These are phyloP conservation scores for Diaporthe sp. DNA, from an alignment of 2,329 filamentous ascomycete species.

Conservation along the genomic window DNA sequence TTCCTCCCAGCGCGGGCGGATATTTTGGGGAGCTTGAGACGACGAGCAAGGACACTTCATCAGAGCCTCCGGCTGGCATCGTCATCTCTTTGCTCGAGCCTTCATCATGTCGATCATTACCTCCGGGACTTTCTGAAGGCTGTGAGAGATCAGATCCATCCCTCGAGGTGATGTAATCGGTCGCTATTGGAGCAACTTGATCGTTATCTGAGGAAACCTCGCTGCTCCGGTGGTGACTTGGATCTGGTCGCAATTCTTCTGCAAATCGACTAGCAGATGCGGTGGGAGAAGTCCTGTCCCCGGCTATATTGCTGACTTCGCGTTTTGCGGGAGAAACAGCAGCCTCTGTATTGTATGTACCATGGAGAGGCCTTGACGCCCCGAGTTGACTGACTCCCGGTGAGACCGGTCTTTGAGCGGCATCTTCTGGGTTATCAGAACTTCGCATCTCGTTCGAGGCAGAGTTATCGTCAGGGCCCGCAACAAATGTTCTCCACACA, in stretches of 20 bases:
- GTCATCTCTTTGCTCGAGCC: no score
- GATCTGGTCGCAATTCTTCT: not conserved
- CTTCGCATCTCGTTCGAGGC: not conserved
- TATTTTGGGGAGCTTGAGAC: conserved; percentile 5
- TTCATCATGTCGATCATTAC: not conserved
- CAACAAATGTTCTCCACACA: conserved; percentile 45
- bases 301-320: not conserved
- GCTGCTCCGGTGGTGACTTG: not conserved
- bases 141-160: not conserved
- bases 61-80: not conserved
- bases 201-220: not conserved
- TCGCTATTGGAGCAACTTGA: not conserved
- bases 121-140: not conserved
- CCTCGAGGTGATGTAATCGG: not conserved
- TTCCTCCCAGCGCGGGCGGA: not conserved
- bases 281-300: not conserved
- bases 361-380: not conserved
- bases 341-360: not conserved
- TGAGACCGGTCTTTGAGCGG: conserved; percentile 8
- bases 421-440: not conserved
- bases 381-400: conserved; percentile 35
- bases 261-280: not conserved
- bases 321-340: no score
- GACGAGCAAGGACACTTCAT: conserved; percentile 17
- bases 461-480: conserved; percentile 34